Evolutionary conservation across 2,329 filamentous ascomycete genomes (phyloP).

Genomic region (Aureobasidium namibiae): DNA sequence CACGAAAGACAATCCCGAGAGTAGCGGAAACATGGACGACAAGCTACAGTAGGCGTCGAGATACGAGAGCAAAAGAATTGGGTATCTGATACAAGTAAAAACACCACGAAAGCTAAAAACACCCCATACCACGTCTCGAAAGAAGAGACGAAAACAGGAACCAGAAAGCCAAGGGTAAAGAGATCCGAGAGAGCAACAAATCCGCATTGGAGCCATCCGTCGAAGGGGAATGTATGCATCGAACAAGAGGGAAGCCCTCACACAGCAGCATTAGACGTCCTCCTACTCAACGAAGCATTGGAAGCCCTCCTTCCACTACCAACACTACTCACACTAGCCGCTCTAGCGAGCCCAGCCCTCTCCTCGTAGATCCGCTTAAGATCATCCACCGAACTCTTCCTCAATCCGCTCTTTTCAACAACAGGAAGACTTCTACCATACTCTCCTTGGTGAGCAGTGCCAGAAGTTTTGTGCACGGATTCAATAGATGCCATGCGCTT

Average conservation of each 20-base stretch:
- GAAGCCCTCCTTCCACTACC: neutral
- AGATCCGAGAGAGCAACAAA: too few species aligned
- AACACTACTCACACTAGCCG: neutral
- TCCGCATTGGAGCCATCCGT: too few species aligned
- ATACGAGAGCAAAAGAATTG: neutral
- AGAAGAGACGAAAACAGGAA: neutral
- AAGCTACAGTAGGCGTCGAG: too few species aligned
- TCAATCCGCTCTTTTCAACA: constrained; percentile 28
- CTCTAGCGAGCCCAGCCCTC: constrained; percentile 23
- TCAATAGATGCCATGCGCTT: constrained; percentile 41
- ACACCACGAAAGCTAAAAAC: neutral
- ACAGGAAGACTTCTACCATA: neutral
- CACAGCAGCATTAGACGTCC: neutral
- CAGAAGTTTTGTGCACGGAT: constrained; percentile 7
- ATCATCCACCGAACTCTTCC: constrained; percentile 40
- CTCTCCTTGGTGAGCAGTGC: neutral
- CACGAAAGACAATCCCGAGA: too few species aligned
- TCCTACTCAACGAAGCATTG: neutral
- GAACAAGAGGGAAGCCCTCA: neutral
- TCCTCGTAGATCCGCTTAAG: constrained; percentile 41
- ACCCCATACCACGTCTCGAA: neutral
- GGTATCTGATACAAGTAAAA: neutral
- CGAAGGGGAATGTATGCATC: too few species aligned
- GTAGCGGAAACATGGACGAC: too few species aligned
- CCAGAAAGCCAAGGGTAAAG: neutral